phyloP scores from a whole-genome alignment of 2,329 filamentous ascomycete species.

The Trichoderma harzianum region DNA sequence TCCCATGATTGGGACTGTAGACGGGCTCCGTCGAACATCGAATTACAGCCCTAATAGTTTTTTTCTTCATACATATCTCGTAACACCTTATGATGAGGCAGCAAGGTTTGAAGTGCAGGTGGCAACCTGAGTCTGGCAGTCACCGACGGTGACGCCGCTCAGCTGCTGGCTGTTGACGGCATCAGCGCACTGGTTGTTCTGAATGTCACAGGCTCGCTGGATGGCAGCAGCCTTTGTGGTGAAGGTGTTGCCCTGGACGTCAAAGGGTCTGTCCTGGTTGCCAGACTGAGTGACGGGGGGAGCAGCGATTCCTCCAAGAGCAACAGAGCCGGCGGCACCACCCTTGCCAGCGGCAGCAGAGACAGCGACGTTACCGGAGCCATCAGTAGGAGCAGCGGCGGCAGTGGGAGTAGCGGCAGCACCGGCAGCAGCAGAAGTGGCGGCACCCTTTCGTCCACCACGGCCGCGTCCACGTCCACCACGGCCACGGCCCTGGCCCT shows the following conservation, averaged over 20 bases:
- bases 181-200: conserved; percentile 59
- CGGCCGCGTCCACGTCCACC: not conserved
- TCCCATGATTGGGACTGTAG: conserved; percentile 6
- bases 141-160: conserved; percentile 39
- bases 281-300: conserved; percentile 49
- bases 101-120: not conserved
- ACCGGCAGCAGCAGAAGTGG: not conserved
- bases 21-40: not conserved
- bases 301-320: conserved; percentile 51
- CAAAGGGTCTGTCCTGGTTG: conserved; percentile 50
- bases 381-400: not conserved
- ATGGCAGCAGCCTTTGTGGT: conserved; percentile 52
- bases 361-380: conserved; percentile 10
- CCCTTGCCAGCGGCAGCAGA: conserved; percentile 22
- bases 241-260: conserved; percentile 56
- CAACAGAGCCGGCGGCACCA: conserved; percentile 30
- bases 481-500: not conserved
- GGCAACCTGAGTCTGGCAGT: conserved; percentile 54
- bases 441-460: not conserved
- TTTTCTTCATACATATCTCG: conserved; percentile 1
- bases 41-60: conserved; percentile 4
- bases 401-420: not conserved
- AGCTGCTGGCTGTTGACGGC: conserved; percentile 51
- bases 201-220: conserved; percentile 60
- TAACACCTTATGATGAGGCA: conserved; percentile 4